Conservation (phyloP, 345 rosid species). For the Bruguiera gymnorhiza region DNA sequence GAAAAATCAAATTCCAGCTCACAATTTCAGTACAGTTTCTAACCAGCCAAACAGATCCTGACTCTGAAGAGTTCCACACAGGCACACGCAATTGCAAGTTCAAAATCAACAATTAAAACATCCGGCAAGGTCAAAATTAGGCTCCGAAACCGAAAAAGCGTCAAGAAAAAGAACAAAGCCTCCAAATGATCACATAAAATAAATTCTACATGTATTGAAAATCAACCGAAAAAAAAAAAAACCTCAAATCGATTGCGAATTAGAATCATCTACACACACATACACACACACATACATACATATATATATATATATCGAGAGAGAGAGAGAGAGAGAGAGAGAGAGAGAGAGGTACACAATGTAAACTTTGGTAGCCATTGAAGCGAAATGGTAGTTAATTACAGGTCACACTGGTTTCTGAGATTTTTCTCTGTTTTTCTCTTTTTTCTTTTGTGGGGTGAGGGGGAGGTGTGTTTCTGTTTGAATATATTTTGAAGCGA, state of each 20-base stretch:
- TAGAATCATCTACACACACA: neutral
- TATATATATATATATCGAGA: neutral
- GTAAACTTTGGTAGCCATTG: slow-evolving; percentile 21
- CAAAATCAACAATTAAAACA: too few species aligned
- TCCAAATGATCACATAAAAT: too few species aligned
- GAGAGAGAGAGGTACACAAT: slow-evolving; percentile 17
- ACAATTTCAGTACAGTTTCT: neutral
- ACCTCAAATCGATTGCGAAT: neutral
- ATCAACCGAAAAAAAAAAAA: neutral
- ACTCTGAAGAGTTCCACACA: too few species aligned
- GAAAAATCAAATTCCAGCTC: too few species aligned
- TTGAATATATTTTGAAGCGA: neutral
- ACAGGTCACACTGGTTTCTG: neutral
- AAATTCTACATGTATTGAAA: too few species aligned
- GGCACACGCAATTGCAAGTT: too few species aligned
- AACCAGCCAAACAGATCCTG: neutral
- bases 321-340: neutral
- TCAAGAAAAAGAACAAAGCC: too few species aligned
- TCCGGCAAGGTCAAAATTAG: too few species aligned
- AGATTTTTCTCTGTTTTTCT: neutral
- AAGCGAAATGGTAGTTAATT: neutral
- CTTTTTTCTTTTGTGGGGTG: neutral
- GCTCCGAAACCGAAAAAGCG: too few species aligned
- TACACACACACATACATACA: neutral
- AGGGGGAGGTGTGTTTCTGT: neutral